Conservation (phyloP, 208 protist species). For the Trypanosoma platydactyli region DNA sequence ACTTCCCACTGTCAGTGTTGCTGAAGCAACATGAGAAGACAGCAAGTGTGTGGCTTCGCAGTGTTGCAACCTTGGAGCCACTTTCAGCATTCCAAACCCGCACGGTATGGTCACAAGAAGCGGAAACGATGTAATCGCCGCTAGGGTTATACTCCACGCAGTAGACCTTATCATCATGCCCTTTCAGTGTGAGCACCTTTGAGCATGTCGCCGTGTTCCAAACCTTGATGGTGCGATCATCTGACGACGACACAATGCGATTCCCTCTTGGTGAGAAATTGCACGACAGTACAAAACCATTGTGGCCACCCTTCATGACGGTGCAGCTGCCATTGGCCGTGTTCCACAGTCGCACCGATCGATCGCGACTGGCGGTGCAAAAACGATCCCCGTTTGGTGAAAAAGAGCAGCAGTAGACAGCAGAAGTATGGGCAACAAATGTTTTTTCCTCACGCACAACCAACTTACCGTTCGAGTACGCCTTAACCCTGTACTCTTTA, state of each 20-base stretch:
- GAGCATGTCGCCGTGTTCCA: slow-evolving; percentile 70
- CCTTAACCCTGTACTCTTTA: slow-evolving; percentile 26
- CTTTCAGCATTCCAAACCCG: slow-evolving; percentile 84
- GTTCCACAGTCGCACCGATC: slow-evolving; percentile 81
- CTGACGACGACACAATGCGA: slow-evolving; percentile 70
- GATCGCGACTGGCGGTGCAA: slow-evolving; percentile 76
- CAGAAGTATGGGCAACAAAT: slow-evolving; percentile 62
- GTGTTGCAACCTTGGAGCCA: slow-evolving; percentile 52
- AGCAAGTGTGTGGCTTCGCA: slow-evolving; percentile 68
- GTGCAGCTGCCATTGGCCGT: slow-evolving; percentile 51
- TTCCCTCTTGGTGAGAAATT: slow-evolving; percentile 87
- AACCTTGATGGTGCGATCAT: slow-evolving; percentile 78
- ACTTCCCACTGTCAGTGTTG: slow-evolving; percentile 67
- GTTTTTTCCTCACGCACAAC: slow-evolving; percentile 49
- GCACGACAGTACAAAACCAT: slow-evolving; percentile 87
- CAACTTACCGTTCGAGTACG: slow-evolving; percentile 66
- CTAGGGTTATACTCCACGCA: slow-evolving; percentile 36
- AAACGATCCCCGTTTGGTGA: slow-evolving; percentile 72
- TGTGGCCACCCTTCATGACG: slow-evolving; percentile 86
- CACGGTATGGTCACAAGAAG: slow-evolving; percentile 75
- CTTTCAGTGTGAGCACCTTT: slow-evolving; percentile 64
- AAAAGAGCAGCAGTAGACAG: slow-evolving; percentile 87
- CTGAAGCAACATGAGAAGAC: slow-evolving; percentile 88
- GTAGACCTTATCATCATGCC: slow-evolving; percentile 47
- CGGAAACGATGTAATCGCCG: slow-evolving; percentile 53